Evolutionary conservation across 768 basidiomycete species (phyloP).

Genomic region (Chalciporus pseudorubinellus): DNA sequence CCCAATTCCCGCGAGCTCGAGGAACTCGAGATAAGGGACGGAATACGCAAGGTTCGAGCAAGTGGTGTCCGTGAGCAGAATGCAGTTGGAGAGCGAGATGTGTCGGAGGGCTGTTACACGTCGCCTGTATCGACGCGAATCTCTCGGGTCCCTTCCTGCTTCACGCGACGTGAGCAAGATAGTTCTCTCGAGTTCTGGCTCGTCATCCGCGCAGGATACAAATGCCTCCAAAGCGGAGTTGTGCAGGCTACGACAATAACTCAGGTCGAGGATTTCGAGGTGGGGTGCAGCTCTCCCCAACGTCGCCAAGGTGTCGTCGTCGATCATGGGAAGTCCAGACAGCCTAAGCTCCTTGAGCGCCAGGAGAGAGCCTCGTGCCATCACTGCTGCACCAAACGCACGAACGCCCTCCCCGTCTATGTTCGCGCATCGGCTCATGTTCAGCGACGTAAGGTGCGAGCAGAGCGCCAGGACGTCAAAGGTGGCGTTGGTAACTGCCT

Average conservation of each 20-base stretch:
- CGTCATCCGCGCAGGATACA: constrained; percentile 48
- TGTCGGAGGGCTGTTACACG: constrained; percentile 71
- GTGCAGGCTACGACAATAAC: constrained; percentile 66
- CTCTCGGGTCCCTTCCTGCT: constrained; percentile 58
- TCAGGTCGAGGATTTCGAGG: constrained; percentile 79
- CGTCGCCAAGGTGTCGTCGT: constrained; percentile 58
- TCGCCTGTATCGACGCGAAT: constrained; percentile 47
- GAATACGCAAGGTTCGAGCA: constrained; percentile 70
- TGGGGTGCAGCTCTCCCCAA: constrained; percentile 68
- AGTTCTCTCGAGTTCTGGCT: constrained; percentile 33
- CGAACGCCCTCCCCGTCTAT: constrained; percentile 65
- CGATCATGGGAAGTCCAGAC: constrained; percentile 61
- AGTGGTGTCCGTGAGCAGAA: constrained; percentile 68
- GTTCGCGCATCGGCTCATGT: constrained; percentile 69
- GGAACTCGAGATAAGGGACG: constrained; percentile 68
- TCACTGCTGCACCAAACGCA: constrained; percentile 43
- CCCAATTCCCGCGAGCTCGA: constrained; percentile 80
- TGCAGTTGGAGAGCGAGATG: constrained; percentile 68
- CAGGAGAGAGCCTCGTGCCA: constrained; percentile 46
- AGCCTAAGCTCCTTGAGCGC: constrained; percentile 61
- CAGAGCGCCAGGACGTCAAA: constrained; percentile 66
- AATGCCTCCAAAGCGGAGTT: constrained; percentile 76
- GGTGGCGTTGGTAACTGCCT: constrained; percentile 69
- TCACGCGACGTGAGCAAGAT: constrained; percentile 59
- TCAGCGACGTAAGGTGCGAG: constrained; percentile 53